These are phyloP conservation scores for Exophiala oligosperma DNA, from an alignment of 2,329 filamentous ascomycete genomes.

Conservation along the genomic window DNA sequence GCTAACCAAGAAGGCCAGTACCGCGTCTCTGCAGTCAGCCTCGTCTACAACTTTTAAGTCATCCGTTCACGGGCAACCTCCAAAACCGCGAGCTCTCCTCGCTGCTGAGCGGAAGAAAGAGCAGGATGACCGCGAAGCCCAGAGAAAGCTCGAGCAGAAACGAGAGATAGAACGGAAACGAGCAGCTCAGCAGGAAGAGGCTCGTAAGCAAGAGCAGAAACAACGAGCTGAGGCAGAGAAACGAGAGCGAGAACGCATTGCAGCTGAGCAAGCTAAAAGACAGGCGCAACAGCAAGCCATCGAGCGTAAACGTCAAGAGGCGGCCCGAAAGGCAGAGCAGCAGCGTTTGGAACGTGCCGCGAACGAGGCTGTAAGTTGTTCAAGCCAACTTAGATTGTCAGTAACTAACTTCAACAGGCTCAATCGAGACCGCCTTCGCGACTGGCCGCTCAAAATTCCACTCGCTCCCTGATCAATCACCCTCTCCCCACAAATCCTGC, in stretches of 20 bases:
- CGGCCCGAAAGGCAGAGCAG: conserved; percentile 46
- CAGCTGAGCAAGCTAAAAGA: conserved; percentile 64
- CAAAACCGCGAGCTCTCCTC: conserved; percentile 70
- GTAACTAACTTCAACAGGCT: conserved; percentile 20
- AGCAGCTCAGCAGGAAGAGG: conserved; percentile 61
- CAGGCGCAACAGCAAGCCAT: conserved; percentile 59
- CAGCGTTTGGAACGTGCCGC: conserved; percentile 36
- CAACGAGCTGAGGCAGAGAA: conserved; percentile 59
- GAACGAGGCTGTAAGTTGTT: conserved; percentile 38
- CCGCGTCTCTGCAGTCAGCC: conserved; percentile 40
- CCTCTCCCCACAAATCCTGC: conserved; percentile 64
- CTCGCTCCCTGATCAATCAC: conserved; percentile 59
- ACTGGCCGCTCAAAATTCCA: conserved; percentile 50
- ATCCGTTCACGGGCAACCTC: conserved; percentile 61
- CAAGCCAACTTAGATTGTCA: not conserved
- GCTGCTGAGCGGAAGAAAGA: conserved; percentile 80
- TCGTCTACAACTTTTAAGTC: conserved; percentile 63
- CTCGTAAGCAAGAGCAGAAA: conserved; percentile 61
- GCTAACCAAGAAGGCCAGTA: conserved; percentile 66
- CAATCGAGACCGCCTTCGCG: conserved; percentile 51
- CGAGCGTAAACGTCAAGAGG: conserved; percentile 51
- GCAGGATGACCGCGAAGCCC: conserved; percentile 73
- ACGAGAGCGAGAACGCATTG: conserved; percentile 46
- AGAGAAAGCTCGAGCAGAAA: conserved; percentile 79
- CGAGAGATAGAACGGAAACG: conserved; percentile 77